Percentiles rank a stretch among this genome's conserved stretches.
Evolutionary conservation across 352 stramenopile species (phyloP).

Genomic region (Phytophthora chlamydospora): DNA sequence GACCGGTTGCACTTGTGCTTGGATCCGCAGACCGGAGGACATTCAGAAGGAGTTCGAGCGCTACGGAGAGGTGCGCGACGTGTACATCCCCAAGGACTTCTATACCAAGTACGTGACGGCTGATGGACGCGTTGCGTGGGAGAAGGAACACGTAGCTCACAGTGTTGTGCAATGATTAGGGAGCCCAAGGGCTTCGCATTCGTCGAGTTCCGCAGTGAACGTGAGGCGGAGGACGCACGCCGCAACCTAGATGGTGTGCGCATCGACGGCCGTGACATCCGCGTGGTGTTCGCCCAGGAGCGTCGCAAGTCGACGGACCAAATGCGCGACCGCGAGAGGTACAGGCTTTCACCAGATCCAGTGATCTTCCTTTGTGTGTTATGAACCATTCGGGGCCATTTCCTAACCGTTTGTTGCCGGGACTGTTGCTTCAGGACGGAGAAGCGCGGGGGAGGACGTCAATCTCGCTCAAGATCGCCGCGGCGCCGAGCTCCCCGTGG

Average conservation of each 20-base stretch:
- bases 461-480: slow-evolving; percentile 45
- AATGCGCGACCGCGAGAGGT: slow-evolving; percentile 92
- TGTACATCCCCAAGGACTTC: slow-evolving; percentile 96
- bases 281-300: slow-evolving; percentile 97
- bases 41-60: slow-evolving; percentile 93
- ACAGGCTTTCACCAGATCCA: slow-evolving; percentile 5
- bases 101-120: slow-evolving; percentile 83
- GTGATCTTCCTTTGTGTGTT: slow-evolving; percentile 10
- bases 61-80: slow-evolving; percentile 94
- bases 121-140: background rate
- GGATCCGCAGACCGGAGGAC: slow-evolving; percentile 78
- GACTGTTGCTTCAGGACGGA: slow-evolving; percentile 32
- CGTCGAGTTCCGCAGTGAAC: slow-evolving; percentile 94
- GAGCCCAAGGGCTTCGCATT: slow-evolving; percentile 96
- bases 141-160: slow-evolving; percentile 1
- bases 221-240: slow-evolving; percentile 90
- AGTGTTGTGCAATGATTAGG: slow-evolving; percentile 32
- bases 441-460: slow-evolving; percentile 34
- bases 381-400: too few species aligned
- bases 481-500: slow-evolving; percentile 33
- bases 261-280: slow-evolving; percentile 93
- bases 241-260: slow-evolving; percentile 91
- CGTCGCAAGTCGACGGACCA: slow-evolving; percentile 95
- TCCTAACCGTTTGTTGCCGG: background rate
- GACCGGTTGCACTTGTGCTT: slow-evolving; percentile 6